Base-by-base conservation (phyloP, 176 grass and related monocot species). In the Eleusine coracana region DNA sequence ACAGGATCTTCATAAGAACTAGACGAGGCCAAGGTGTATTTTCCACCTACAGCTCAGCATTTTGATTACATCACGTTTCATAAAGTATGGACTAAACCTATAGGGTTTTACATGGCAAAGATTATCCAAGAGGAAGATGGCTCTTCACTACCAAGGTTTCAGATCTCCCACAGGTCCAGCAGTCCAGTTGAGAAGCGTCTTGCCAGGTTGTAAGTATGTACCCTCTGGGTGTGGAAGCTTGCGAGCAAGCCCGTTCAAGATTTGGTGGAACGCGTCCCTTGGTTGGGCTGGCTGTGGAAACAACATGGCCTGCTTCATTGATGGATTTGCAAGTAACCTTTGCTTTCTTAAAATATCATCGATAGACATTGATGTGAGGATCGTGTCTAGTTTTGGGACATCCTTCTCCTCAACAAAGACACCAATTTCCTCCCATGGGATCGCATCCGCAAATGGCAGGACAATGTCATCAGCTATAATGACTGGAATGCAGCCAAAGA, bases 401-500 rank as follows among this genome's bases (percentile, higher is more conserved):
- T 98, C 88, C 83, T 98, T 91, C 84, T 98, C 95, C 54, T 90
- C 84, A 0, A 98, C 87, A 80, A 95, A 98, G 36, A 98, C 87
- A n/a, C 90, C 95, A 3, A 95, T 98, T 60, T 98, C 95, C 65
- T 92, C 92, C 95, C 95, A 98, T 23, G 95, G 95, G 37, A 98
- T 98, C 31, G 95, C 90, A 87, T 98, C 95, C 1, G 95, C 90
- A 78, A 98, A 98, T 42, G 95, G 95, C 6, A 98, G 89, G 69
- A 98, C 95, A 7, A 98, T 95, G 51, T 98, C 92, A 72, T 98
- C 92, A 11, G 95, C 95, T 42, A 98, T 95, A 82, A 97, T 94
- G 42, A 97, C 90, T 3, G 95, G 95, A 55, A 97, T 97, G 95
- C 95, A 94, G 42, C 95, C 95, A 40, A 97, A 97, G 21, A 97